These are phyloP conservation scores for Fusarium nematophilum DNA, from an alignment of 2,329 filamentous ascomycete genomes.

Conservation along the genomic window DNA sequence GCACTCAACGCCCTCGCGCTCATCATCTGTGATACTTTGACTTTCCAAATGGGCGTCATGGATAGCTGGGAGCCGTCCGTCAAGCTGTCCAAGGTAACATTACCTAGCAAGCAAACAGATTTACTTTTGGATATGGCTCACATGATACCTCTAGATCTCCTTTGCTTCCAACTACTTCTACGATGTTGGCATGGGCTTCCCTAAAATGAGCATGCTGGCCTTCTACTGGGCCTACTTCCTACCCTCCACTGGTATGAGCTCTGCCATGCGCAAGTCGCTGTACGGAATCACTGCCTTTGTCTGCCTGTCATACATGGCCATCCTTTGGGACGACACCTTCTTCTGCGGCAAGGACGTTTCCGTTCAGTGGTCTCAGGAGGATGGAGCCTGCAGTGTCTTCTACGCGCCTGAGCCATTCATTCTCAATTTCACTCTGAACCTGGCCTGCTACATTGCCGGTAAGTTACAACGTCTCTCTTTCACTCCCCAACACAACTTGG, in stretches of 20 bases:
- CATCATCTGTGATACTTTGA: conserved; percentile 51
- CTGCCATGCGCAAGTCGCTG: conserved; percentile 43
- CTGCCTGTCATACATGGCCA: conserved; percentile 43
- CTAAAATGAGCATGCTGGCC: conserved; percentile 51
- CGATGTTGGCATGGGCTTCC: conserved; percentile 51
- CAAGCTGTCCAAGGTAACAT: conserved; percentile 44
- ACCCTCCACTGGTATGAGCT: conserved; percentile 33
- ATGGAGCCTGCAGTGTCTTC: conserved; percentile 51
- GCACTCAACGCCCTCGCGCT: conserved; percentile 47
- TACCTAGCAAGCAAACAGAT: accelerated
- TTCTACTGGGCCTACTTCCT: conserved; percentile 52
- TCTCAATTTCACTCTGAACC: conserved; percentile 49
- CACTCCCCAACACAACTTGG: accelerated
- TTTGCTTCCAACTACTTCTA: conserved; percentile 53
- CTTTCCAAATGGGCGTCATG: conserved; percentile 47
- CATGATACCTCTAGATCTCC: conserved; percentile 40
- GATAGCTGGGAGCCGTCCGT: conserved; percentile 47
- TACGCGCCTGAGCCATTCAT: conserved; percentile 49
- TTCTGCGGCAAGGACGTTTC: conserved; percentile 50
- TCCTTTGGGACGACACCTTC: conserved; percentile 50
- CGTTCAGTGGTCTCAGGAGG: conserved; percentile 50
- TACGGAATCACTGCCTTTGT: conserved; percentile 49
- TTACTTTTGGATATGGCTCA: background rate
- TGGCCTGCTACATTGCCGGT: conserved; percentile 49
- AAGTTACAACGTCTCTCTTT: background rate